A percentile compares a stretch with the other conserved stretches of the same genome.
Evolutionary conservation across 2,329 filamentous ascomycete genomes (phyloP).

Genomic region (Torrubiella hemipterigena): DNA sequence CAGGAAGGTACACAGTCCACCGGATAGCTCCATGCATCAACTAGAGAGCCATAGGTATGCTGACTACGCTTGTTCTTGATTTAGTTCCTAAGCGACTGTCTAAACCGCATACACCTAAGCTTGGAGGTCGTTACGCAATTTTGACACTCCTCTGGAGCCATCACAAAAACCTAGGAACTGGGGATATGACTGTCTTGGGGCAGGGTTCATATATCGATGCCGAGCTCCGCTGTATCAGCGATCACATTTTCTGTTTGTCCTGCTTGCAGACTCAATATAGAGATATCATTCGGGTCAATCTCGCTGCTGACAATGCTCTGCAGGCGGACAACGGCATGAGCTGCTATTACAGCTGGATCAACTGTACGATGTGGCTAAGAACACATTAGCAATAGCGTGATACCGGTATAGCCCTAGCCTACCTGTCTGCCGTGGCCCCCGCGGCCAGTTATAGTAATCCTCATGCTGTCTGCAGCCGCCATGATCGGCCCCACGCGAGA

Average conservation of each 20-base stretch:
- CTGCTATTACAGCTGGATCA: constrained; percentile 34
- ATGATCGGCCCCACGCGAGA: constrained; percentile 13
- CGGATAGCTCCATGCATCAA: too few species aligned
- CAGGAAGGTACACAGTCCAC: too few species aligned
- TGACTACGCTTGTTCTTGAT: too few species aligned
- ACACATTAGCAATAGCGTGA: constrained; percentile 7
- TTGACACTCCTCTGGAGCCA: too few species aligned
- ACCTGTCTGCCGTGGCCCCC: constrained; percentile 25
- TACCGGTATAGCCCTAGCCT: neutral
- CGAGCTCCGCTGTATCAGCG: constrained; percentile 24
- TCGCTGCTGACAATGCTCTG: constrained; percentile 20
- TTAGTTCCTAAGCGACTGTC: too few species aligned
- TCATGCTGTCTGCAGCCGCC: constrained; percentile 14
- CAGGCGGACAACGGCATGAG: constrained; percentile 22
- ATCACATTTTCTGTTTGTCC: constrained; percentile 33
- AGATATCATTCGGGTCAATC: constrained; percentile 24
- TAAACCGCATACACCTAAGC: too few species aligned
- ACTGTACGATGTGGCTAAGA: constrained; percentile 27
- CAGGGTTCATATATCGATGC: too few species aligned
- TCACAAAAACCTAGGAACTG: too few species aligned
- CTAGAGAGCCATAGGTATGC: too few species aligned
- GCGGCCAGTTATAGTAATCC: constrained; percentile 20
- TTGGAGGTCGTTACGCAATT: too few species aligned
- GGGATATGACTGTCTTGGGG: too few species aligned
- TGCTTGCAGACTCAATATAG: constrained; percentile 27